phyloP scores from a whole-genome alignment of 2,329 filamentous ascomycete genomes.

The Colletotrichum lupini region DNA sequence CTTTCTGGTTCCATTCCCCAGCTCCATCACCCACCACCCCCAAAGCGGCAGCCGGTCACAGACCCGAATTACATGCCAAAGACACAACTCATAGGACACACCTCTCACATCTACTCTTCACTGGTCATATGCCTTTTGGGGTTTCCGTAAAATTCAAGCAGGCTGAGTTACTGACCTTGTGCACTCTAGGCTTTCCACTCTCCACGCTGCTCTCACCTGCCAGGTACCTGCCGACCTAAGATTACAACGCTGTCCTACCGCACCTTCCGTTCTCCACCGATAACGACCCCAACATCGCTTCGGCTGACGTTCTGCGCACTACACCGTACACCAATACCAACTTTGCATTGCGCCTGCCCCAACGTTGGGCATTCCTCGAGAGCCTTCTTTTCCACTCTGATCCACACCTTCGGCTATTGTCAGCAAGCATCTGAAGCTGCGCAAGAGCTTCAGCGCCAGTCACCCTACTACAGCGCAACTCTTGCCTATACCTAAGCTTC shows the following conservation, averaged over 20 bases:
- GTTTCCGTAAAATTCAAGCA: neutral
- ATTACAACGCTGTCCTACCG: constrained; percentile 7
- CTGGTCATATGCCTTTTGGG: neutral
- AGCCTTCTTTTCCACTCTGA: neutral
- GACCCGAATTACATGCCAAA: neutral
- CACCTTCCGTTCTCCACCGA: constrained; percentile 27
- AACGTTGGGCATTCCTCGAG: neutral
- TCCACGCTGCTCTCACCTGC: neutral
- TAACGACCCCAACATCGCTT: constrained; percentile 17
- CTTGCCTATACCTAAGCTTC: neutral
- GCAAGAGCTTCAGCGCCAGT: constrained; percentile 1
- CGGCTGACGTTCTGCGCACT: constrained; percentile 18
- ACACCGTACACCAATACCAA: constrained; percentile 16
- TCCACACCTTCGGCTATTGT: too few relatives aligned
- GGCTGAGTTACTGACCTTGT: constrained; percentile 6
- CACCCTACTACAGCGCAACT: neutral
- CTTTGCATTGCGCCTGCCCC: neutral
- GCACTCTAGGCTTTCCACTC: neutral
- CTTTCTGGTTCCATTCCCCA: neutral
- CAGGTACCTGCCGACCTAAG: neutral
- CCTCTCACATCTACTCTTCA: neutral
- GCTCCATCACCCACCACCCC: neutral
- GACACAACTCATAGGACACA: neutral
- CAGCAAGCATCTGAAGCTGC: neutral
- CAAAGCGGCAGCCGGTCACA: constrained; percentile 1